A percentile compares a stretch with the other conserved stretches of the same genome.
Evolutionary conservation across 805 yeast species (phyloP).

Genomic region (Kluyveromyces dobzhanskii): DNA sequence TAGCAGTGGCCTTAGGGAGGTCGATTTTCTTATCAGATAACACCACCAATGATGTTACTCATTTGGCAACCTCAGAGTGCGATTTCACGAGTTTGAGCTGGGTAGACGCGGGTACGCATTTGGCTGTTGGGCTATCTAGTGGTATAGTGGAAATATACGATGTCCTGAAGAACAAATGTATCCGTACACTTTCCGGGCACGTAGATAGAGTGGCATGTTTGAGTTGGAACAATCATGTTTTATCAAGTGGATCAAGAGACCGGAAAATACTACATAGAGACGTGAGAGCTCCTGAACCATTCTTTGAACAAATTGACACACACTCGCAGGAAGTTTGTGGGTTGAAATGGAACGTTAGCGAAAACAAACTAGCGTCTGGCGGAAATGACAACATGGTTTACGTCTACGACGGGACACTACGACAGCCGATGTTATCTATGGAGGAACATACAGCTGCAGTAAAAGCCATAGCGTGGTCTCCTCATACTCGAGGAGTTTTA

Average conservation of each 20-base stretch:
- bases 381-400: constrained; percentile 83
- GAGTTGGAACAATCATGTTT: constrained; percentile 89
- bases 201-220: constrained; percentile 73
- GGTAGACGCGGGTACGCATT: constrained; percentile 91
- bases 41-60: constrained; percentile 68
- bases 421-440: constrained; percentile 62
- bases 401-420: constrained; percentile 76
- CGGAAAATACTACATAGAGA: constrained; percentile 80
- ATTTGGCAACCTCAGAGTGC: constrained; percentile 63
- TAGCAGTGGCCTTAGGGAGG: constrained; percentile 86
- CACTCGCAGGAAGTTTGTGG: constrained; percentile 98
- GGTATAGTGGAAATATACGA: constrained; percentile 96
- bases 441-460: constrained; percentile 90
- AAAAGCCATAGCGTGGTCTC: constrained; percentile 95
- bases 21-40: constrained; percentile 91
- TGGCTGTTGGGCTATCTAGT: constrained; percentile 82
- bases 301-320: constrained; percentile 54
- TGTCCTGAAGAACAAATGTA: constrained; percentile 69
- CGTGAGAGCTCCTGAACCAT: constrained; percentile 81
- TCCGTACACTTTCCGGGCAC: constrained; percentile 91
- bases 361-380: constrained; percentile 88
- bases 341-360: constrained; percentile 84
- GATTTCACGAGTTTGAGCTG: constrained; percentile 86
- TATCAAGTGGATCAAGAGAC: constrained; percentile 85
- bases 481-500: constrained; percentile 86